Evolutionary conservation across 495 filamentous ascomycete species (phyloP).

Genomic region (Penicillium paradoxum): DNA sequence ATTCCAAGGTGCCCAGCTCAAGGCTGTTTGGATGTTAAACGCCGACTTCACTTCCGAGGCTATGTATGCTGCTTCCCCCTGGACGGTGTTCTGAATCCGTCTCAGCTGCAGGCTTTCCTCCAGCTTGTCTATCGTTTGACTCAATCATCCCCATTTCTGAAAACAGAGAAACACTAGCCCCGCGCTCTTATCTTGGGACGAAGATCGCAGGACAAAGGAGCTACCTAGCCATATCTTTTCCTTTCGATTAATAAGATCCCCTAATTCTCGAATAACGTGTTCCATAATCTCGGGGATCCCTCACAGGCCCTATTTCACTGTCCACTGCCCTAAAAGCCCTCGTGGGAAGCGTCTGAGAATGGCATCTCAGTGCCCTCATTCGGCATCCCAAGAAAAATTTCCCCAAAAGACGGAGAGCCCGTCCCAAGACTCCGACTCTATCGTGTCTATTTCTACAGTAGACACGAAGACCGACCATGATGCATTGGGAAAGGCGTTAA

Average conservation of each 20-base stretch:
- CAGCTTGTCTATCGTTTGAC: neutral
- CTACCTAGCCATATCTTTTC: too few relatives aligned
- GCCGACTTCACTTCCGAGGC: neutral
- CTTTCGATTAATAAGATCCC: neutral
- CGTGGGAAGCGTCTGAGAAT: constrained; percentile 9
- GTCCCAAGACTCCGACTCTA: constrained; percentile 25
- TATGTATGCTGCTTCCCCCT: neutral
- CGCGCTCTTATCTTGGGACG: too few relatives aligned
- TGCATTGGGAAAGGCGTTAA: constrained; percentile 26
- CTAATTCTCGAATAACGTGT: neutral
- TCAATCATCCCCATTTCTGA: neutral
- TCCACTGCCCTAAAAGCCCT: neutral
- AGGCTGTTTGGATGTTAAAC: neutral
- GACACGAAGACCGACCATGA: constrained; percentile 28
- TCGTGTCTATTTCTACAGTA: constrained; percentile 29
- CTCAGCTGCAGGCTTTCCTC: neutral
- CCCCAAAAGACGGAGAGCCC: constrained; percentile 16
- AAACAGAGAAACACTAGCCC: neutral
- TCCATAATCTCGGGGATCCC: neutral
- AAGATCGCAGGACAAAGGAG: too few relatives aligned
- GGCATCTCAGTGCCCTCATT: constrained; percentile 14
- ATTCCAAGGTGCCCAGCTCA: neutral
- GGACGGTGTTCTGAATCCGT: neutral
- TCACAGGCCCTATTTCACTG: neutral
- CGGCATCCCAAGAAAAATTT: constrained; percentile 23